Evolutionary conservation across 805 yeast genomes (phyloP).

Genomic region (Tetrapisispora taiwanensis): DNA sequence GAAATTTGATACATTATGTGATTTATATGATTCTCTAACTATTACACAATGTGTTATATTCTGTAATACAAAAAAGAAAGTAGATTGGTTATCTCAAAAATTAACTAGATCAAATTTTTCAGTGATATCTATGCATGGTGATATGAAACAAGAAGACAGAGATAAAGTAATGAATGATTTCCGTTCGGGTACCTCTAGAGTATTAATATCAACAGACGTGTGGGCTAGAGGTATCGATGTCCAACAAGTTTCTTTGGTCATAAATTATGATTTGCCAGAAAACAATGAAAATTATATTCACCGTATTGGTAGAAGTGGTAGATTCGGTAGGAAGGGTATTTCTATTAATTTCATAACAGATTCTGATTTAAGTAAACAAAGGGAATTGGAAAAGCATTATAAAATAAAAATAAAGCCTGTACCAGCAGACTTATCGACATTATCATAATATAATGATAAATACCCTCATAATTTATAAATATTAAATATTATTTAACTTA

Average conservation of each 20-base stretch:
- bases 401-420: constrained; percentile 84
- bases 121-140: constrained; percentile 92
- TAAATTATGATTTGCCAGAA: constrained; percentile 85
- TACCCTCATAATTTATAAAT: neutral
- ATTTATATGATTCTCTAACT: constrained; percentile 87
- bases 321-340: constrained; percentile 98
- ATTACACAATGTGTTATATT: constrained; percentile 96
- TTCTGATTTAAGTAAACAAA: constrained; percentile 62
- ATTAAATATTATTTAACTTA: neutral
- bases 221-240: constrained; percentile 98
- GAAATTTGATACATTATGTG: constrained; percentile 92
- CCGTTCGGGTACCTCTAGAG: constrained; percentile 88
- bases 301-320: constrained; percentile 96
- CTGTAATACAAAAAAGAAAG: constrained; percentile 93
- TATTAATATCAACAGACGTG: constrained; percentile 85
- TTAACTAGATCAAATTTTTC: constrained; percentile 76
- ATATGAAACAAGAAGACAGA: constrained; percentile 88
- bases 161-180: constrained; percentile 93
- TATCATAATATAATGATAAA: constrained; percentile 20
- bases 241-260: constrained; percentile 91
- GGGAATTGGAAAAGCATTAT: constrained; percentile 84
- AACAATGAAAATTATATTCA: constrained; percentile 92
- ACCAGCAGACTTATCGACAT: constrained; percentile 63
- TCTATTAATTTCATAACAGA: constrained; percentile 89
- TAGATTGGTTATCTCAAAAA: constrained; percentile 74